Conservation (phyloP, 2,329 filamentous ascomycete species). For the Diaporthe citrichinensis region DNA sequence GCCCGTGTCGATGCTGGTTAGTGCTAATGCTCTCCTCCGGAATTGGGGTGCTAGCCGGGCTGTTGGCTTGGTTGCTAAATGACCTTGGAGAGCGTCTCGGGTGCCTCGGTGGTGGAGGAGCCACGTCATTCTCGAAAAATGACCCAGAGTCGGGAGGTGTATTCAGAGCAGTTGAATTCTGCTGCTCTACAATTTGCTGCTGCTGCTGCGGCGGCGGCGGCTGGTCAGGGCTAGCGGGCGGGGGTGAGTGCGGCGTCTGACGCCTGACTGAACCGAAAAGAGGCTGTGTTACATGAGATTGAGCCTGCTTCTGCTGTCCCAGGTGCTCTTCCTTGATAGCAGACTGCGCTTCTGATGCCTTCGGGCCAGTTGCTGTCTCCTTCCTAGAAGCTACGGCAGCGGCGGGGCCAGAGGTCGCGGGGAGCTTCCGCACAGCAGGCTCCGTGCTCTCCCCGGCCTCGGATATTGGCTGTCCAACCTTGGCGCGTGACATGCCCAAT, state of each 20-base stretch:
- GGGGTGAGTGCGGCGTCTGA: conserved; percentile 44
- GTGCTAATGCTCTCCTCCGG: conserved; percentile 48
- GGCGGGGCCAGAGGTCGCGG: background rate
- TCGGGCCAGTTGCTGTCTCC: background rate
- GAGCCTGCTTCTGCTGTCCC: conserved; percentile 17
- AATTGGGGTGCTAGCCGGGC: conserved; percentile 41
- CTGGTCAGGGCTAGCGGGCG: conserved; percentile 38
- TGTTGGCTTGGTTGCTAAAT: conserved; percentile 16
- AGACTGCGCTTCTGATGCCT: background rate
- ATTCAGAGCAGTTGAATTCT: conserved; percentile 54
- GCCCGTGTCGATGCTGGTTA: conserved; percentile 41
- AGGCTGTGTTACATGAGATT: conserved; percentile 39
- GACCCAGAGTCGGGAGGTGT: conserved; percentile 49
- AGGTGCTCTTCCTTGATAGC: background rate
- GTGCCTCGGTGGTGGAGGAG: conserved; percentile 50
- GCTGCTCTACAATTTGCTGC: conserved; percentile 43
- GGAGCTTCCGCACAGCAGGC: background rate
- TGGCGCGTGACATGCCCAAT: conserved; percentile 42
- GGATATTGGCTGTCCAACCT: conserved; percentile 55
- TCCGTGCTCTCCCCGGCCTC: conserved; percentile 58
- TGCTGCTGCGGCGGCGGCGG: conserved; percentile 10
- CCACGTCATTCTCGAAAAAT: conserved; percentile 52
- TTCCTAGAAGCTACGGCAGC: background rate
- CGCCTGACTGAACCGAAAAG: conserved; percentile 45
- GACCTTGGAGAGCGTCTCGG: conserved; percentile 37